phyloP scores from a whole-genome alignment of 345 rosid genomes.

The Odontarrhena argentea region DNA sequence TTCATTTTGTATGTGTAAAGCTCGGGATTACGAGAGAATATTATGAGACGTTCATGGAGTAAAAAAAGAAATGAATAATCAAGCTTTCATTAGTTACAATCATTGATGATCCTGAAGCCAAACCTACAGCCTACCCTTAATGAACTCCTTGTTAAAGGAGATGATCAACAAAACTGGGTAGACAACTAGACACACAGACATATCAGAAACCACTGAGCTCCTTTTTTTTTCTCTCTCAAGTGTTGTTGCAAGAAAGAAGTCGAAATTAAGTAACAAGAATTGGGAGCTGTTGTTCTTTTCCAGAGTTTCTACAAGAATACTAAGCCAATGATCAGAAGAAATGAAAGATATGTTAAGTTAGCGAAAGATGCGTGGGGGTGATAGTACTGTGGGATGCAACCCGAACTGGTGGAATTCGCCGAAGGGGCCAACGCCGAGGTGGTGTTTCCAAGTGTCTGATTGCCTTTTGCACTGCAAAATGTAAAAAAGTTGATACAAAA shows the following conservation, averaged over 20 bases:
- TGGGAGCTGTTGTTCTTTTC: slow-evolving; percentile 12
- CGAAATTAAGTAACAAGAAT: slow-evolving; percentile 43
- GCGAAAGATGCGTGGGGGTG: slow-evolving; percentile 42
- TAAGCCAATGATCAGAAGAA: slow-evolving; percentile 43
- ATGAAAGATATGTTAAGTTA: slow-evolving; percentile 51
- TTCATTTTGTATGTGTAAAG: slow-evolving; percentile 5
- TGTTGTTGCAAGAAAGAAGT: slow-evolving; percentile 33
- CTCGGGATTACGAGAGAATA: slow-evolving; percentile 4
- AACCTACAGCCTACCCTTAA: slow-evolving; percentile 34
- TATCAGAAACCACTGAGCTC: slow-evolving; percentile 32
- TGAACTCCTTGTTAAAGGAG: slow-evolving; percentile 18
- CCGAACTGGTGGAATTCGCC: slow-evolving; percentile 69
- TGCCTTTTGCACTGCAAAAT: slow-evolving; percentile 64
- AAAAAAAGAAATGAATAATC: slow-evolving; percentile 16
- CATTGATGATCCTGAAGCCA: slow-evolving; percentile 13
- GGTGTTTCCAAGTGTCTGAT: slow-evolving; percentile 60
- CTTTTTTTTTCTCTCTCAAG: slow-evolving; percentile 26
- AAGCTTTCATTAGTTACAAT: slow-evolving; percentile 39
- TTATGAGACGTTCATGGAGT: background rate
- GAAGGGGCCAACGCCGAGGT: slow-evolving; percentile 83
- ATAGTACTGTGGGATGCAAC: slow-evolving; percentile 43
- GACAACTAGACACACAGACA: slow-evolving; percentile 27
- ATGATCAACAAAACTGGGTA: slow-evolving; percentile 43
- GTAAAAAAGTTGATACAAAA: background rate
- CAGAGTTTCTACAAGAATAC: slow-evolving; percentile 53